Percentiles rank a stretch among this genome's conserved stretches.
Evolutionary conservation across 2,329 filamentous ascomycete genomes (phyloP).

Genomic region (Xylaria digitata): DNA sequence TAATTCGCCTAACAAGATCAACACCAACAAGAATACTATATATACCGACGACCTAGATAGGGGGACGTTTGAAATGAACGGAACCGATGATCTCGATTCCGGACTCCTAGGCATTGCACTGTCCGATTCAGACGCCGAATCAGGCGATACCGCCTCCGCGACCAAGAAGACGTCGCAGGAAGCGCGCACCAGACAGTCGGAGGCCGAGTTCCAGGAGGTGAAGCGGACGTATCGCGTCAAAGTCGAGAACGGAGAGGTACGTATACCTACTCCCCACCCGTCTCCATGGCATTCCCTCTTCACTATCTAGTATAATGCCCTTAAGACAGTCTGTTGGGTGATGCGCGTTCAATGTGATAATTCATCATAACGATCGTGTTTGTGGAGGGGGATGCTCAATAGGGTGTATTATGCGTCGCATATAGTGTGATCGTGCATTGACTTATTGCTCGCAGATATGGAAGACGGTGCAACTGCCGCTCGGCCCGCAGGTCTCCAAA

Average conservation of each 20-base stretch:
- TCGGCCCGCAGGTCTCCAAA: constrained; percentile 55
- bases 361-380: neutral
- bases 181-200: constrained; percentile 55
- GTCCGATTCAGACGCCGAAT: constrained; percentile 53
- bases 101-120: constrained; percentile 58
- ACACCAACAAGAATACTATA: neutral
- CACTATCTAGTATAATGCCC: neutral
- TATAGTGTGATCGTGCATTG: neutral
- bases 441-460: constrained; percentile 54
- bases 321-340: neutral
- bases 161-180: constrained; percentile 35
- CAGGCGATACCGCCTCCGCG: constrained; percentile 37
- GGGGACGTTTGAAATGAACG: constrained; percentile 44
- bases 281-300: neutral
- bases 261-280: constrained; percentile 33
- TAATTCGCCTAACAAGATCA: neutral
- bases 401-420: neutral
- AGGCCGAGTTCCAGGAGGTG: constrained; percentile 61
- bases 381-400: neutral
- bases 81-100: constrained; percentile 49
- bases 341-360: neutral
- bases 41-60: neutral
- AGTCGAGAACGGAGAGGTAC: constrained; percentile 66
- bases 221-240: constrained; percentile 60
- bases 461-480: constrained; percentile 56